Percentiles rank a stretch among this genome's conserved stretches.
These are phyloP conservation scores for Dryas octopetala DNA, from an alignment of 306 rosid species.

Conservation along the genomic window DNA sequence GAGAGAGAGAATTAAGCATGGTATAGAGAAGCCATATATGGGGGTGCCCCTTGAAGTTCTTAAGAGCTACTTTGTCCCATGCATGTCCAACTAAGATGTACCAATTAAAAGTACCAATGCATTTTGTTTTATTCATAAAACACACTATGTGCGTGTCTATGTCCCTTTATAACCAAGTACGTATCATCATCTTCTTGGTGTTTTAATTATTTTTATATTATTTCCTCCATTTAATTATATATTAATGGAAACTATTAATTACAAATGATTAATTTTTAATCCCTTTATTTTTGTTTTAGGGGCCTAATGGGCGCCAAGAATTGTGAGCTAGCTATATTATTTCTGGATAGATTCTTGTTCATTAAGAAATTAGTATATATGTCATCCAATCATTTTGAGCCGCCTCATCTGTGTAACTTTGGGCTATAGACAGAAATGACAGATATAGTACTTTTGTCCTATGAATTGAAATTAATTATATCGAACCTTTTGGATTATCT, in stretches of 20 bases:
- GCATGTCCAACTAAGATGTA: slow-evolving; percentile 13
- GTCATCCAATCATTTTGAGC: not conserved
- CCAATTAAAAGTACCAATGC: not conserved
- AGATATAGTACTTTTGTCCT: too few relatives aligned
- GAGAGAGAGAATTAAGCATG: too few relatives aligned
- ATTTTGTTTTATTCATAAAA: not conserved
- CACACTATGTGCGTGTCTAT: not conserved
- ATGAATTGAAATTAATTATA: too few relatives aligned
- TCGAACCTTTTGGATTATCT: too few relatives aligned
- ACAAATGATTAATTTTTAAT: not conserved
- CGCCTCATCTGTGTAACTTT: not conserved
- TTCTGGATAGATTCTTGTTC: not conserved
- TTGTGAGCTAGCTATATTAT: not conserved
- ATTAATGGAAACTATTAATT: not conserved
- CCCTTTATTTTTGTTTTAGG: not conserved
- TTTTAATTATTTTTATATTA: not conserved
- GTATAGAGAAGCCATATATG: not conserved
- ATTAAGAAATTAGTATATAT: too few relatives aligned
- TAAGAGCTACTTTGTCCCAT: slow-evolving; percentile 26
- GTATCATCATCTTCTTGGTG: not conserved
- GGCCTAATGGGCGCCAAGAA: not conserved
- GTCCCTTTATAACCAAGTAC: not conserved
- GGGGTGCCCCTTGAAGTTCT: slow-evolving; percentile 23
- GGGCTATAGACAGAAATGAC: too few relatives aligned
- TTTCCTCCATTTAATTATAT: not conserved